Percentiles rank a stretch among this genome's conserved stretches.
These are phyloP conservation scores for Didymella pomorum DNA, from an alignment of 2,329 filamentous ascomycete species.

Conservation along the genomic window DNA sequence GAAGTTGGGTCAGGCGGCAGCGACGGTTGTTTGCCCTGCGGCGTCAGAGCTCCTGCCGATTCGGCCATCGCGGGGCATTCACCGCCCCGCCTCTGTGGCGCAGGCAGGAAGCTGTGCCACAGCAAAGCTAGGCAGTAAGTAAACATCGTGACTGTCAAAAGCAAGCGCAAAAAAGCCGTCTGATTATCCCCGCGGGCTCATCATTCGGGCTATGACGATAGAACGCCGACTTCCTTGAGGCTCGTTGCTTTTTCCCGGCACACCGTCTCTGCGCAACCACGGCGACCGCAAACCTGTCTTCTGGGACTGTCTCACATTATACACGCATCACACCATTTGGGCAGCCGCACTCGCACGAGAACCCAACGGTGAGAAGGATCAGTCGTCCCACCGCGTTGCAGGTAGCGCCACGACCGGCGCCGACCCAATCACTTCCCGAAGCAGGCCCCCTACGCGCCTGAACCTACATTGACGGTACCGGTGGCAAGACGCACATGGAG, in stretches of 20 bases:
- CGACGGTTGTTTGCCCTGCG: constrained; percentile 18
- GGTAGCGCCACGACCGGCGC: constrained; percentile 9
- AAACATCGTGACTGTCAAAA: background rate
- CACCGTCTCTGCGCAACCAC: constrained; percentile 11
- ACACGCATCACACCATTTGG: constrained; percentile 16
- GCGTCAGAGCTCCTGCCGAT: constrained; percentile 7
- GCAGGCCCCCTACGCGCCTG: constrained; percentile 11
- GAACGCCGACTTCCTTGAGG: background rate
- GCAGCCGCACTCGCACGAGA: constrained; percentile 16
- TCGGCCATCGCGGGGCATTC: constrained; percentile 25
- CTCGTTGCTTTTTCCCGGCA: constrained; percentile 14
- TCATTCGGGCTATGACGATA: background rate
- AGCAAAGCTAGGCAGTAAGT: background rate
- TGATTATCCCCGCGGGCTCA: background rate
- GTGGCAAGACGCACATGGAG: constrained; percentile 11
- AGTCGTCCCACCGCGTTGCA: constrained; percentile 9
- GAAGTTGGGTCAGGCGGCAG: constrained; percentile 25
- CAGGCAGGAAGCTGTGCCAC: background rate
- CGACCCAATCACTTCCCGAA: constrained; percentile 19
- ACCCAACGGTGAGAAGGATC: constrained; percentile 5
- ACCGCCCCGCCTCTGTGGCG: constrained; percentile 19
- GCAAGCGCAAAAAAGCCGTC: background rate
- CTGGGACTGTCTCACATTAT: constrained; percentile 19
- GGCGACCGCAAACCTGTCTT: constrained; percentile 16
- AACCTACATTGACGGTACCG: constrained; percentile 11